Evolutionary conservation across 2,329 filamentous ascomycete species (phyloP).

Genomic region (Aspergillus sp.): DNA sequence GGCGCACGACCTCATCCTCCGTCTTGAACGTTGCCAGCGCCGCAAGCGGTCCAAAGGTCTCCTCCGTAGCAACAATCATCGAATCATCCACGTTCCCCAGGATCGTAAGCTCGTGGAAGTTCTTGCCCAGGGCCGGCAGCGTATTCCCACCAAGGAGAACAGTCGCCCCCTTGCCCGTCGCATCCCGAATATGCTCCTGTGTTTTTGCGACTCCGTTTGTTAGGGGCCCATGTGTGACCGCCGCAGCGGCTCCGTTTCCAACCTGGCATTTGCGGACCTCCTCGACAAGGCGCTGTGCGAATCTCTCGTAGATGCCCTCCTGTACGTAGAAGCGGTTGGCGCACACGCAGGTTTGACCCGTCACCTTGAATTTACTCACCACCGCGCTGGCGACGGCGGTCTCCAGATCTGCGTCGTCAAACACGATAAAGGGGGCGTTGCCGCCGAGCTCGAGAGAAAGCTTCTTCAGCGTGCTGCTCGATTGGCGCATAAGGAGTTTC

Average conservation of each 20-base stretch:
- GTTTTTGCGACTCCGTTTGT: too few species aligned
- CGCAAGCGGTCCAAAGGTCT: slow-evolving; percentile 92
- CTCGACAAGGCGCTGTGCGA: slow-evolving; percentile 57
- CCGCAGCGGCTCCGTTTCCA: neutral
- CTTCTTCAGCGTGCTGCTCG: slow-evolving; percentile 78
- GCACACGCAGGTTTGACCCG: slow-evolving; percentile 91
- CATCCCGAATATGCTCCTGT: too few species aligned
- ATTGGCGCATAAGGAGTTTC: slow-evolving; percentile 84
- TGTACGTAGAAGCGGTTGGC: slow-evolving; percentile 61
- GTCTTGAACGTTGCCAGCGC: slow-evolving; percentile 64
- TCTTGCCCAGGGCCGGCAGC: slow-evolving; percentile 37
- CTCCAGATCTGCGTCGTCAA: slow-evolving; percentile 82
- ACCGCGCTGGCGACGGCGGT: slow-evolving; percentile 78
- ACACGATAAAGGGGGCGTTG: slow-evolving; percentile 93
- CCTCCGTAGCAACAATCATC: slow-evolving; percentile 80
- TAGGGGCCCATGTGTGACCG: slow-evolving; percentile 3
- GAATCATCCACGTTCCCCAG: slow-evolving; percentile 78
- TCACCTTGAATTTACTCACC: slow-evolving; percentile 83
- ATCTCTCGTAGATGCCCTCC: slow-evolving; percentile 51
- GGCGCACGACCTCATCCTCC: slow-evolving; percentile 3
- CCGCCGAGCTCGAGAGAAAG: slow-evolving; percentile 86
- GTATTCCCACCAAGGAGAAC: too few species aligned
- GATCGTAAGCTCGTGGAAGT: slow-evolving; percentile 88
- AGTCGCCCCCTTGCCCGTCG: too few species aligned
- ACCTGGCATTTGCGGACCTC: slow-evolving; percentile 30